Evolutionary conservation across 2,329 filamentous ascomycete genomes (phyloP).

Genomic region (Trichoderma atrobrunneum): DNA sequence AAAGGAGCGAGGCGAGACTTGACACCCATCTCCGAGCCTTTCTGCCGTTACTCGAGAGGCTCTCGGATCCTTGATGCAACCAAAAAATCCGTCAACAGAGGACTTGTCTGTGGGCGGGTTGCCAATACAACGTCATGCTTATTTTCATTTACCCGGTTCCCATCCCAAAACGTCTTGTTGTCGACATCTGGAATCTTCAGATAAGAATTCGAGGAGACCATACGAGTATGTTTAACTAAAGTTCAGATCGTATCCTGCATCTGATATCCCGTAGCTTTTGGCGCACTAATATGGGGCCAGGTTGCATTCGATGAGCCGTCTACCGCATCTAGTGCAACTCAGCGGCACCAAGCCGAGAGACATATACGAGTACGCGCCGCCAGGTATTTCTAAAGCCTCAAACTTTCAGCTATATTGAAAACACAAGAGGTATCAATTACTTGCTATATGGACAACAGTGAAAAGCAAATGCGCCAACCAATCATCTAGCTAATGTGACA

Average conservation of each 20-base stretch:
- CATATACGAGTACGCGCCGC: not conserved
- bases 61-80: not conserved
- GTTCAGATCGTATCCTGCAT: not conserved
- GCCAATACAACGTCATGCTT: not conserved
- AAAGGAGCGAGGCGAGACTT: not conserved
- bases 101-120: not conserved
- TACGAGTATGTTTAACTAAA: not conserved
- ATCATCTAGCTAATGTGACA: not conserved
- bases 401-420: not conserved
- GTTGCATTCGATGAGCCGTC: not conserved
- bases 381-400: not conserved
- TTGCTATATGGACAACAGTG: not conserved
- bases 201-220: not conserved
- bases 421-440: not conserved
- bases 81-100: not conserved
- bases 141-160: not conserved
- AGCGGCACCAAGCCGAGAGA: not conserved
- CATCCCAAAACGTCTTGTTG: not conserved
- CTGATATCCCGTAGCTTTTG: not conserved
- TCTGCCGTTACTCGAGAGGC: not conserved
- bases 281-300: not conserved
- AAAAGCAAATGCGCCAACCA: not conserved
- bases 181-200: not conserved
- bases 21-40: not conserved
- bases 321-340: not conserved